phyloP scores from a whole-genome alignment of 768 basidiomycete species.

The Xanthoconium purpureum region DNA sequence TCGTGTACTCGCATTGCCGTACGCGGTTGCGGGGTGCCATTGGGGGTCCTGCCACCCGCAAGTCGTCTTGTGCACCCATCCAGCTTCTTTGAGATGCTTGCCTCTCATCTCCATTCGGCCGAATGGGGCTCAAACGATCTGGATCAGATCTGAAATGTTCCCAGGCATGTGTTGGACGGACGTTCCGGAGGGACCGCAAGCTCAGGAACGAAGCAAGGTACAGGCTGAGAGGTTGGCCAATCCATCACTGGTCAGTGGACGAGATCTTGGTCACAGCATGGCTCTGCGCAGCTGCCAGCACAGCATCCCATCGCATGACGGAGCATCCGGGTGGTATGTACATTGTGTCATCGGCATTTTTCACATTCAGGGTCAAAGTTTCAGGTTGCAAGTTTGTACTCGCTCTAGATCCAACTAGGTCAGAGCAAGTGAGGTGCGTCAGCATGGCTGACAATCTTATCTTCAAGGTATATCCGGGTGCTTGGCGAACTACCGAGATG shows the following conservation, averaged over 20 bases:
- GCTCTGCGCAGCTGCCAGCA: conserved; percentile 1
- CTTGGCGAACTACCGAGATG: conserved; percentile 22
- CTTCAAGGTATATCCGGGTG: conserved; percentile 7
- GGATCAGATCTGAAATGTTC: conserved; percentile 5
- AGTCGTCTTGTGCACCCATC: not conserved
- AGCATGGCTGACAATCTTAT: conserved; percentile 23
- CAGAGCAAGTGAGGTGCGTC: conserved; percentile 11
- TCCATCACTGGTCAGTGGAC: conserved; percentile 10
- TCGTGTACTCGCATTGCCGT: conserved; percentile 25
- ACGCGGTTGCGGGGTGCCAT: conserved; percentile 20
- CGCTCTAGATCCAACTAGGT: conserved; percentile 19
- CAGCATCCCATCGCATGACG: not conserved
- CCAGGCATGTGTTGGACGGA: conserved; percentile 6
- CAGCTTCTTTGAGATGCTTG: not conserved
- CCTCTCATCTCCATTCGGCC: not conserved
- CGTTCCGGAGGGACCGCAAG: conserved; percentile 2
- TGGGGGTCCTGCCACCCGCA: not conserved
- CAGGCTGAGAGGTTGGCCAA: conserved; percentile 15
- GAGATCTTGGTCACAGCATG: conserved; percentile 25
- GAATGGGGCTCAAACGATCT: conserved; percentile 1
- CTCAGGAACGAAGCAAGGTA: conserved; percentile 6
- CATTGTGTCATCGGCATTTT: conserved; percentile 6
- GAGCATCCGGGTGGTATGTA: not conserved
- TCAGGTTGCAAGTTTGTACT: conserved; percentile 5
- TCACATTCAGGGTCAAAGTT: conserved; percentile 16